Evolutionary conservation across 1,284 basidiomycete genomes (phyloP), one percentile per base, ranked within the genome.

Genomic region (Cryptococcus jaspeensis): DNA sequence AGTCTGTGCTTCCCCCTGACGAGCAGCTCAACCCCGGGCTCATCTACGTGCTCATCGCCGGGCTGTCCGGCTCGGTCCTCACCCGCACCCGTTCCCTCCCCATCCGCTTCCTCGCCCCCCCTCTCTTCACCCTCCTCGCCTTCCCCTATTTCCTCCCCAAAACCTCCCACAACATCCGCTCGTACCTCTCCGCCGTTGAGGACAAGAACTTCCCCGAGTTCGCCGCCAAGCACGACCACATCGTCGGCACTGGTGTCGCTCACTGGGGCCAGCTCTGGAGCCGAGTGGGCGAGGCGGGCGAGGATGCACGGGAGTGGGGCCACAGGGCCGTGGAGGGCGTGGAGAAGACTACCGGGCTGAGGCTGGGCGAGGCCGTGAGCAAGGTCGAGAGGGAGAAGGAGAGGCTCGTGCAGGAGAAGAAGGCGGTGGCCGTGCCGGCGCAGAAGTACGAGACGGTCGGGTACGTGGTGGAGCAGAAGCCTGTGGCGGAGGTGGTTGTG

Each of bases 1-100:
- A 92, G 76, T 83, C 87, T 5, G 83, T 96, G 66, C 79, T 90
- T 23, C 85, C 89, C 1, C 83, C 85, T 0, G 81, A 87, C 51
- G 93, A 97, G 78, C 81, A 86, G 0, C 82, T 96, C 39, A 92
- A 87, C 6, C 93, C 93, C 1, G 90, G 88, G 18, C 72, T 88
- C 12, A 85, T 94, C 58, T 94, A 93, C 79, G 87, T 92, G 54
- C 90, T 91, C 47, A 84, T 97, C 40, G 87, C 90, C 1, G 87
- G 90, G 3, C 85, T 97, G 46, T 88, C 89, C 0, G 90, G 89
- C 1, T 90, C 90, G 55, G 87, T 97, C 65, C 74, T 96, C 55
- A 85, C 89, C 0, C 87, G 92, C 40, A 88, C 87, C 61, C 86
- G 92, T 67, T 62, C 69, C 41, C 78, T 90, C 56, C 81, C 85